Base-by-base conservation (phyloP, 225 moss, liverwort and hornwort genomes). In the Climacium dendroides region DNA sequence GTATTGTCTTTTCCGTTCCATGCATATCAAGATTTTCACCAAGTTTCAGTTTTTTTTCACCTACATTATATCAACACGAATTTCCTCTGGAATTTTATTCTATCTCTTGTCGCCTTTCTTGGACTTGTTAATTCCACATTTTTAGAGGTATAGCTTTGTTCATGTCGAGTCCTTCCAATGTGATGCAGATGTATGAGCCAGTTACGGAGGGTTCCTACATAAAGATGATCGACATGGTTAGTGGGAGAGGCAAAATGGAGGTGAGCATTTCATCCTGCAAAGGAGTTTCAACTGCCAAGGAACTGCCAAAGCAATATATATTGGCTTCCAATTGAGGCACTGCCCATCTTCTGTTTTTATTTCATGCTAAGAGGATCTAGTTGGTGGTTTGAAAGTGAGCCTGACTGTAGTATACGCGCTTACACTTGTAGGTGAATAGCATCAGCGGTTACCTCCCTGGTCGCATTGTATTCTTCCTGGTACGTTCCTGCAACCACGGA, bases 151-250 rank as follows among this genome's bases (percentile, higher is more conserved):
- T 58, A 78, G 41, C 70, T 59, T 72, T n/a, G 57, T 81, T 89
- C 48, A 87, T 77, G 45, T 69, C 45, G 35, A 81, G 85, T 85
- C 18, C 22, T 84, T 89, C 24, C 58, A 81, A 84, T 73, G 61
- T 89, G 81, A 55, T 91, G 85, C 93, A 99, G 98, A 96, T 97
- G 74, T 99, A 99, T 87, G 99, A 99, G 86, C 93, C 99, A 88
- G 99, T 99, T 48, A 94, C 95, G 18, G 97, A 99, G 91, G 99
- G 99, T 35, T 99, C 99, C 30, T 99, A 99, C 86, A 97, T 99
- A 85, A 99, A 97, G 89, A 96, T 99, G 99, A 99, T 99, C 82
- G 99, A 99, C 85, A 99, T 97, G 94, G 96, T 96, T 85, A 96
- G 94, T 83, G 99, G 97, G 66, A 91, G 91, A 75, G 96, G 97